A percentile compares a stretch with the other conserved stretches of the same genome.
Conservation (phyloP, 2,329 filamentous ascomycete genomes). For the Anthostomella pinea region DNA sequence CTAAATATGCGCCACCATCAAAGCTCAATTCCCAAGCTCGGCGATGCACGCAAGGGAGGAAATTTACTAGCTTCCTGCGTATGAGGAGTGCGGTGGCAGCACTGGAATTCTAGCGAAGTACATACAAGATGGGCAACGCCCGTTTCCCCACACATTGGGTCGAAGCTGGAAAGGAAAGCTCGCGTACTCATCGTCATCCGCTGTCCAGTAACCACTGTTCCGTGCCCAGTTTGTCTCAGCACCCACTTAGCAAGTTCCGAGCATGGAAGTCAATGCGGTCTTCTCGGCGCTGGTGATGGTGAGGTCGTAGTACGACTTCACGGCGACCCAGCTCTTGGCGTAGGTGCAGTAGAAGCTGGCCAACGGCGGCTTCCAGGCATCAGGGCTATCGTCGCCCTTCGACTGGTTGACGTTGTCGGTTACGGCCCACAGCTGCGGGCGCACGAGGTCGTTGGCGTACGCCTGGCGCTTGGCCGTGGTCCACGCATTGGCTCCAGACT, state of each 20-base stretch:
- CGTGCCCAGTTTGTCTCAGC: too few species aligned
- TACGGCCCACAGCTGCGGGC: constrained; percentile 76
- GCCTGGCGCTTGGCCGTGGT: constrained; percentile 62
- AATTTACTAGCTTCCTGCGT: too few species aligned
- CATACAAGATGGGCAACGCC: too few species aligned
- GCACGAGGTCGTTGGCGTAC: constrained; percentile 74
- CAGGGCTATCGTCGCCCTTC: constrained; percentile 73
- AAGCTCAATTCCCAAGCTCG: too few species aligned
- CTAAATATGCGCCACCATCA: too few species aligned
- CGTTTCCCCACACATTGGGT: too few species aligned
- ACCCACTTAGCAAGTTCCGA: constrained; percentile 65
- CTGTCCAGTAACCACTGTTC: too few species aligned
- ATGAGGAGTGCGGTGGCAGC: too few species aligned
- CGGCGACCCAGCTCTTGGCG: constrained; percentile 71
- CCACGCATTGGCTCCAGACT: constrained; percentile 72
- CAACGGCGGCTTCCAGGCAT: constrained; percentile 72
- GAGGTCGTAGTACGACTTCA: constrained; percentile 71
- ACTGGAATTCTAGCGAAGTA: too few species aligned
- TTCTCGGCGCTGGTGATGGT: constrained; percentile 72
- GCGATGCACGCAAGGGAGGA: too few species aligned
- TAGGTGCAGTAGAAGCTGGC: constrained; percentile 70
- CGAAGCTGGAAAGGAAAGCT: too few species aligned
- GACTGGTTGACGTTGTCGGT: constrained; percentile 72
- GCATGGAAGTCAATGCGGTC: constrained; percentile 61
- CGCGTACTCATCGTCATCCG: too few species aligned